phyloP scores from a whole-genome alignment of 352 stramenopile species.

The Phytophthora cryptogea region DNA sequence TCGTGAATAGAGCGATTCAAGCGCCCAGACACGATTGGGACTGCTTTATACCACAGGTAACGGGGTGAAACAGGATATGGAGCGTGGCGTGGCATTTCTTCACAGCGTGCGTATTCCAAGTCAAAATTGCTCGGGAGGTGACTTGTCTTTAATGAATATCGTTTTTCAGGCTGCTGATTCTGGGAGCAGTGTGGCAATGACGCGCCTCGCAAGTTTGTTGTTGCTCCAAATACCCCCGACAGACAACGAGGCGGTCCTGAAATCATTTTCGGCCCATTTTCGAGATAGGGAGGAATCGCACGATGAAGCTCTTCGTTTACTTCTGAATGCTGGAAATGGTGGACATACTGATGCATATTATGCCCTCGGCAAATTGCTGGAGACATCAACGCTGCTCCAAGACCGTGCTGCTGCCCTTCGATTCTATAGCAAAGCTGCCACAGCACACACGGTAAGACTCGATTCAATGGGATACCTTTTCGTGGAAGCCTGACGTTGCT shows the following conservation, averaged over 20 bases:
- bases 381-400: slow-evolving; percentile 51
- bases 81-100: slow-evolving; percentile 59
- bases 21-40: slow-evolving; percentile 53
- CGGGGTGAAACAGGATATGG: slow-evolving; percentile 56
- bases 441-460: slow-evolving; percentile 23
- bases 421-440: slow-evolving; percentile 65
- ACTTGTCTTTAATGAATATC: not conserved
- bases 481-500: not conserved
- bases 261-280: slow-evolving; percentile 34
- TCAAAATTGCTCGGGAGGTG: not conserved
- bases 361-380: slow-evolving; percentile 53
- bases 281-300: slow-evolving; percentile 58
- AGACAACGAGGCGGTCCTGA: slow-evolving; percentile 1
- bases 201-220: slow-evolving; percentile 54
- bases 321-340: slow-evolving; percentile 55
- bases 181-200: slow-evolving; percentile 58
- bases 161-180: slow-evolving; percentile 35
- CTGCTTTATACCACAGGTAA: slow-evolving; percentile 50
- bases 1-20: slow-evolving; percentile 38
- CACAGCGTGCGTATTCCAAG: slow-evolving; percentile 36
- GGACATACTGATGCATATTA: slow-evolving; percentile 47
- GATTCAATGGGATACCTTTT: not conserved
- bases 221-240: slow-evolving; percentile 21
- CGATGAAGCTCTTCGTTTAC: slow-evolving; percentile 62
- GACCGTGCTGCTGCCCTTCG: slow-evolving; percentile 57